Evolutionary conservation across 2,329 filamentous ascomycete genomes (phyloP), one percentile per base, ranked within the genome.

Genomic region (Didymella pomorum): DNA sequence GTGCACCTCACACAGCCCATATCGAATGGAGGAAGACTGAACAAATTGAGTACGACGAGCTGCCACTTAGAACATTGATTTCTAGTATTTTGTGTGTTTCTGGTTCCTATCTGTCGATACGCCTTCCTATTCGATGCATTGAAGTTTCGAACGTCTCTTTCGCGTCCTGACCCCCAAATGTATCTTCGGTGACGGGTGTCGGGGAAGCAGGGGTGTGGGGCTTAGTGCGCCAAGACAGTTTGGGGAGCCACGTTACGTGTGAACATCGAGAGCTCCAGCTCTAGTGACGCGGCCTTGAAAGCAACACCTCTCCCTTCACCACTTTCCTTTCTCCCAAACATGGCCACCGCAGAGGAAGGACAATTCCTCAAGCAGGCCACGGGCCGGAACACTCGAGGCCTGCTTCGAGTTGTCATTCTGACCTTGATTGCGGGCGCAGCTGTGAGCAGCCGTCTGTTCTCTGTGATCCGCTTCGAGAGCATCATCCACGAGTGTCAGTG

Each of bases 401-500:
- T 98, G 72, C 83, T 99, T 66, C 89, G 93, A 76, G 87, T 97
- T 70, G 85, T 96, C 74, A 99, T 99, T 81, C 87, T 99, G 71
- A 85, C 84, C 74, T 87, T 94, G 74, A 97, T 99, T 79, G 95
- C 95, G 66, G 93, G 87, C 58, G 93, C 95, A 63, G 93, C 94
- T 68, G 87, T 98, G 75, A 87, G 93, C 68, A 97, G 93, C 80
- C 92, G 95, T 80, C 84, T 99, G 69, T 99, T 99, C 85, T 97
- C 93, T 73, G 95, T 99, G 68, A 98, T 99, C 80, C 91, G 95
- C 69, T 99, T 99, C 77, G 95, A 99, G 82, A 97, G 92, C 82
- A 99, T 99, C 75, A 99, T 99, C 75, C 95, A 99, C 85, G 95
- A 99, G 85, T 99, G 95, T 97, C 78, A 80, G 93, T 89, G 64